These are phyloP conservation scores for Trametes cingulata DNA, from an alignment of 768 basidiomycete genomes.

Conservation along the genomic window DNA sequence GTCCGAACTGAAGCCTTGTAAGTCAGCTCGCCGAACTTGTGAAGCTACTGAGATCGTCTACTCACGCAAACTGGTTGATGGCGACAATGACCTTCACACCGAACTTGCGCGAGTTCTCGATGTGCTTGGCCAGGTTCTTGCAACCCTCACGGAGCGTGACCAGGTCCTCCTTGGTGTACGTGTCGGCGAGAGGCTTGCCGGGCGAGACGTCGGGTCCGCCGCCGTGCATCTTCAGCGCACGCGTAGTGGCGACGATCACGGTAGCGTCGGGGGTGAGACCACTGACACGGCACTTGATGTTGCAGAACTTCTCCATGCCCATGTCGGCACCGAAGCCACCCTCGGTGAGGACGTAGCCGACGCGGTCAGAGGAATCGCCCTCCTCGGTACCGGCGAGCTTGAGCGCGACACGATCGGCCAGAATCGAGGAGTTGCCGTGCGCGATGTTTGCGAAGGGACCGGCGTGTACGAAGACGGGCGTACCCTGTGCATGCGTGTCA, in stretches of 20 bases:
- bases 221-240: constrained; percentile 99
- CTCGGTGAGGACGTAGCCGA: constrained; percentile 96
- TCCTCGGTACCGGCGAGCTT: constrained; percentile 96
- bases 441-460: constrained; percentile 99
- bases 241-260: constrained; percentile 95
- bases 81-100: constrained; percentile 95
- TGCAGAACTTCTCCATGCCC: constrained; percentile 99
- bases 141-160: constrained; percentile 88
- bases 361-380: constrained; percentile 77
- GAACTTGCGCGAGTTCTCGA: constrained; percentile 93
- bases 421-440: constrained; percentile 96
- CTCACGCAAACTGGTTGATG: constrained; percentile 93
- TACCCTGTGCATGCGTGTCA: constrained; percentile 55
- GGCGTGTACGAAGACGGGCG: constrained; percentile 98
- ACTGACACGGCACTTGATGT: constrained; percentile 96
- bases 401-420: constrained; percentile 95
- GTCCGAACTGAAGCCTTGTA: constrained; percentile 67
- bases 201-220: constrained; percentile 97
- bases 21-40: not conserved
- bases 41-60: constrained; percentile 16
- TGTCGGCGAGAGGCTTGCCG: constrained; percentile 90
- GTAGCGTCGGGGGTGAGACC: constrained; percentile 93
- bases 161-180: constrained; percentile 92
- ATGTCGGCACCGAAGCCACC: constrained; percentile 99
- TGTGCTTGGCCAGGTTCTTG: constrained; percentile 91